Conservation (phyloP, 345 rosid species). For the Linum tenue region DNA sequence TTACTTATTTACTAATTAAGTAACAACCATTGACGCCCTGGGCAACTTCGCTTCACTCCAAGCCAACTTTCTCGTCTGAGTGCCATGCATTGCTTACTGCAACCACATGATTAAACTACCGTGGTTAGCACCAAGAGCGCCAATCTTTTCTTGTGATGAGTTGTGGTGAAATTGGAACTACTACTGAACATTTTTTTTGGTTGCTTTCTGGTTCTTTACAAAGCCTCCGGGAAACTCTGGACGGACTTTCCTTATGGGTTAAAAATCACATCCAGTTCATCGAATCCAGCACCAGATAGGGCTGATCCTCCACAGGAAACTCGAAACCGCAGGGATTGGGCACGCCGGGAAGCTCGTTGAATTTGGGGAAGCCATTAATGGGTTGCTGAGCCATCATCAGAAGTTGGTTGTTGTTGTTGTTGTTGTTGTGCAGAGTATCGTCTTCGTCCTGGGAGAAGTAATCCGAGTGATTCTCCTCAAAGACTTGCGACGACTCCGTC, state of each 20-base stretch:
- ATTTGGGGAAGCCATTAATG: not conserved
- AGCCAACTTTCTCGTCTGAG: too few species aligned
- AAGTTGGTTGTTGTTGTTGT: too few species aligned
- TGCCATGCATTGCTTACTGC: too few species aligned
- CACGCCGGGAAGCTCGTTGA: not conserved
- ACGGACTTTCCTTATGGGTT: not conserved
- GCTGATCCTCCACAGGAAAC: not conserved
- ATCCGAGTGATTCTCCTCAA: not conserved
- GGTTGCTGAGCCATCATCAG: not conserved
- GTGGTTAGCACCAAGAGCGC: too few species aligned
- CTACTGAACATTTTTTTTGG: not conserved
- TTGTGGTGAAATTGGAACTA: too few species aligned
- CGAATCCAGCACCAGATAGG: not conserved
- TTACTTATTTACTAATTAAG: too few species aligned
- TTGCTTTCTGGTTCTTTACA: not conserved
- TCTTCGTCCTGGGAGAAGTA: slow-evolving; percentile 6
- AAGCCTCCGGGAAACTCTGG: not conserved
- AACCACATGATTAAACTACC: too few species aligned
- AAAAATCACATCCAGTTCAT: not conserved
- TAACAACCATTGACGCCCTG: too few species aligned
- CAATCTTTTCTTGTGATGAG: too few species aligned
- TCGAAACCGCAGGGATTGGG: not conserved
- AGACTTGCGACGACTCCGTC: not conserved
- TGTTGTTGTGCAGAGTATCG: not conserved
- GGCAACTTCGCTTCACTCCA: too few species aligned